Conservation (phyloP, 805 yeast genomes). For the Hanseniaspora clermontiae region DNA sequence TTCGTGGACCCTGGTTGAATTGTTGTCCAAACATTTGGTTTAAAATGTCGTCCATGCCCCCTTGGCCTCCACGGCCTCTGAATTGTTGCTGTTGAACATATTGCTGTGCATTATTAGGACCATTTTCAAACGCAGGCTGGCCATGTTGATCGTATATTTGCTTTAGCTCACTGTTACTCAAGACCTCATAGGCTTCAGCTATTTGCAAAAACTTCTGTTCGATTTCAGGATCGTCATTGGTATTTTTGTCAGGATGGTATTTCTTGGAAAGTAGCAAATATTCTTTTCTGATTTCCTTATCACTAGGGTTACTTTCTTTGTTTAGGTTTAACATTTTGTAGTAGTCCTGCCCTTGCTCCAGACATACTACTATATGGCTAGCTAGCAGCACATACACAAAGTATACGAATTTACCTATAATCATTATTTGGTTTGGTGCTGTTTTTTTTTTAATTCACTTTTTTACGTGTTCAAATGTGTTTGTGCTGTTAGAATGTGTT, state of each 20-base stretch:
- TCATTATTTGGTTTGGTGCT: neutral
- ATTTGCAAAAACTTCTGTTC: constrained; percentile 78
- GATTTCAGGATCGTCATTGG: constrained; percentile 59
- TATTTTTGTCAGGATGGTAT: constrained; percentile 91
- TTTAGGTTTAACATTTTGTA: constrained; percentile 47
- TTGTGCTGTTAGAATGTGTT: neutral
- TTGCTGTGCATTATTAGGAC: constrained; percentile 20
- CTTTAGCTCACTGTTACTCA: constrained; percentile 59
- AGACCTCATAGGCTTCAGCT: constrained; percentile 85
- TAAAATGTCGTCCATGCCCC: constrained; percentile 26
- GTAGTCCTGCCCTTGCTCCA: constrained; percentile 29
- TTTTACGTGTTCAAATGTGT: neutral
- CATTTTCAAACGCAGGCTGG: constrained; percentile 53
- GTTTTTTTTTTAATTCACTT: neutral
- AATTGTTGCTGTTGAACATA: constrained; percentile 29
- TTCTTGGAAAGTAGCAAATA: constrained; percentile 70
- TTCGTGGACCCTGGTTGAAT: constrained; percentile 34
- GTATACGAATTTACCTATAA: neutral
- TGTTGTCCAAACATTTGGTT: constrained; percentile 30
- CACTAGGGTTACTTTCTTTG: constrained; percentile 53
- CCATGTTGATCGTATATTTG: constrained; percentile 65
- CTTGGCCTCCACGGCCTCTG: constrained; percentile 25
- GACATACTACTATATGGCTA: neutral
- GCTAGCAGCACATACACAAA: neutral
- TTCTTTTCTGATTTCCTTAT: constrained; percentile 72